Conservation (phyloP, 108 stramenopile species). For the Aureococcus anophagefferens region DNA sequence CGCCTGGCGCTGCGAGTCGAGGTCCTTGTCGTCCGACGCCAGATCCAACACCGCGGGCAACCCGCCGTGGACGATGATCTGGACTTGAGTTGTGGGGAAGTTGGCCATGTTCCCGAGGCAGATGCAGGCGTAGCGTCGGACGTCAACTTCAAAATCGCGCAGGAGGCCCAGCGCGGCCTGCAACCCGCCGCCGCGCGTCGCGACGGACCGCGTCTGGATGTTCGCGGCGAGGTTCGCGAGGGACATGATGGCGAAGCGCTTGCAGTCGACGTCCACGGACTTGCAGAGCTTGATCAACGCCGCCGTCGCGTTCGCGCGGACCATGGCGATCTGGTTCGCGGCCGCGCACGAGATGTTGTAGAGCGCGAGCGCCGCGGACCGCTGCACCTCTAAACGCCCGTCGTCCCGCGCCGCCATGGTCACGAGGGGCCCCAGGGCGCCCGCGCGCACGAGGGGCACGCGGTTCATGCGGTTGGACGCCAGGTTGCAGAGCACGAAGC, state of each 20-base stretch:
- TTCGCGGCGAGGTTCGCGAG: conserved; percentile 59
- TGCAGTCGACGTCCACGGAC: conserved; percentile 50
- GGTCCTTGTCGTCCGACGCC: conserved; percentile 13
- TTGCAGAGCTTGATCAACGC: conserved; percentile 39
- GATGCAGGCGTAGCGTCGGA: conserved; percentile 49
- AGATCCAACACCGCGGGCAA: conserved; percentile 36
- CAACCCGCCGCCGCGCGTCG: conserved; percentile 53
- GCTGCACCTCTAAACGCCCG: conserved; percentile 35
- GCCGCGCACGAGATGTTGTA: conserved; percentile 49
- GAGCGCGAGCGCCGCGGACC: conserved; percentile 42
- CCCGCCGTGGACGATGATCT: conserved; percentile 63
- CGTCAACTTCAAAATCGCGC: conserved; percentile 47
- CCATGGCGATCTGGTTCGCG: conserved; percentile 36
- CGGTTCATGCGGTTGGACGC: conserved; percentile 47
- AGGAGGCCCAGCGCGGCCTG: conserved; percentile 53
- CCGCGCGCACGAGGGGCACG: conserved; percentile 35
- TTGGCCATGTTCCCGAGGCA: conserved; percentile 67
- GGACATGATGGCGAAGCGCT: conserved; percentile 59
- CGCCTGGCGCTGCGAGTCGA: conserved; percentile 42
- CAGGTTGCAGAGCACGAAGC: conserved; percentile 62
- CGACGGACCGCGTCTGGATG: conserved; percentile 43
- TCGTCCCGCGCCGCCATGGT: conserved; percentile 24
- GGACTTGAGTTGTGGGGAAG: conserved; percentile 48
- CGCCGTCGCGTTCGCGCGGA: conserved; percentile 27
- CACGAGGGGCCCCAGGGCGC: conserved; percentile 37